Percentiles rank a stretch among this genome's conserved stretches.
Evolutionary conservation across 2,329 filamentous ascomycete species (phyloP).

Genomic region (Nemania sp.): DNA sequence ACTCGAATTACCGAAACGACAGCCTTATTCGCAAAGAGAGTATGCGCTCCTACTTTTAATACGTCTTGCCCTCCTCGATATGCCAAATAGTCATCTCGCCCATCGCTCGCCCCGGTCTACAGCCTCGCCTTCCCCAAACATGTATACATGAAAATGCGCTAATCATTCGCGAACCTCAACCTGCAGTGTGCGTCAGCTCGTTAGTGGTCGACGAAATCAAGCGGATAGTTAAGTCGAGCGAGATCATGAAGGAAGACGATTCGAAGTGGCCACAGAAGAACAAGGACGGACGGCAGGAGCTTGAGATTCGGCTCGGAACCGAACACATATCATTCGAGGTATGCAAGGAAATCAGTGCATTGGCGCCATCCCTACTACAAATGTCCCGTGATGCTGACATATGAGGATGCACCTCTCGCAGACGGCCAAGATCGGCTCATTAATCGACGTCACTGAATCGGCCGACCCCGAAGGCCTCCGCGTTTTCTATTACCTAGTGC

Average conservation of each 20-base stretch:
- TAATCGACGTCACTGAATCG: conserved; percentile 95
- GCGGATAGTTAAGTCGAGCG: conserved; percentile 93
- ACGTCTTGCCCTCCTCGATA: not conserved
- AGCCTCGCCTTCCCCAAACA: too few species aligned
- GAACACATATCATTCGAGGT: conserved; percentile 99
- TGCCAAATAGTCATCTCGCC: too few species aligned
- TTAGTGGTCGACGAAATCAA: conserved; percentile 92
- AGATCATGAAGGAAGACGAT: conserved; percentile 99
- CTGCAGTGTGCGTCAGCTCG: conserved; percentile 98
- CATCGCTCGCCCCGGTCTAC: too few species aligned
- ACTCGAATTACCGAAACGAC: conserved; percentile 99
- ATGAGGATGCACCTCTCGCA: conserved; percentile 42
- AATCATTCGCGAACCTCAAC: conserved; percentile 8
- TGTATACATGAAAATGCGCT: too few species aligned
- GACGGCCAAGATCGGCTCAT: conserved; percentile 97
- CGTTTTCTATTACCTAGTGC: conserved; percentile 98
- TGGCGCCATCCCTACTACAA: not conserved
- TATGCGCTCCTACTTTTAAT: conserved; percentile 51
- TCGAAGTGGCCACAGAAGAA: conserved; percentile 99
- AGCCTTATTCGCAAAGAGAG: conserved; percentile 99
- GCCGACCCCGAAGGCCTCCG: conserved; percentile 93
- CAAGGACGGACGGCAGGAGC: conserved; percentile 94
- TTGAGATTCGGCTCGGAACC: conserved; percentile 90
- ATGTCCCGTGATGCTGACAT: conserved; percentile 14
- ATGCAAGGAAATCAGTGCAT: conserved; percentile 33